phyloP scores from a whole-genome alignment of 2,329 filamentous ascomycete genomes.

The Pseudofabraea citricarpa region DNA sequence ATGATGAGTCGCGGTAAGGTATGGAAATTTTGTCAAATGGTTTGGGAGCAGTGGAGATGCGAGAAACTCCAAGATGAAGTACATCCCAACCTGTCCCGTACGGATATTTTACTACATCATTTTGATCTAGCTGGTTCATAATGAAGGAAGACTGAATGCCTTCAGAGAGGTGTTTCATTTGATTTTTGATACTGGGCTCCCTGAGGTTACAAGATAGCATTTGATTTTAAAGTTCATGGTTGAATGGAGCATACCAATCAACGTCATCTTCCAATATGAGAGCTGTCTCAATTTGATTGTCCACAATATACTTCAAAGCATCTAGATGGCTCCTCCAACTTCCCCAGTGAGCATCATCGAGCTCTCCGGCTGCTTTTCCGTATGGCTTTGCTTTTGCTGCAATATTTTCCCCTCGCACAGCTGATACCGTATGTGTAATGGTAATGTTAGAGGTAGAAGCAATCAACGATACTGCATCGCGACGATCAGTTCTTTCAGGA shows the following conservation, averaged over 20 bases:
- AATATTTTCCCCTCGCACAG: neutral
- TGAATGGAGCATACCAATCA: neutral
- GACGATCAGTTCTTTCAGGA: constrained; percentile 5
- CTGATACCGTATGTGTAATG: constrained; percentile 1
- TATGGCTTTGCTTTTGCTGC: constrained; percentile 3
- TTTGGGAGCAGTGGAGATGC: neutral
- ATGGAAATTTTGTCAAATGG: neutral
- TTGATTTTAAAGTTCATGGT: neutral
- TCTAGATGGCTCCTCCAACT: neutral
- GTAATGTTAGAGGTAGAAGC: constrained; percentile 1
- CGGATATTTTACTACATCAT: neutral
- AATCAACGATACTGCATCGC: constrained; percentile 7
- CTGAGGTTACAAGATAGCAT: neutral
- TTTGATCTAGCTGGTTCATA: neutral
- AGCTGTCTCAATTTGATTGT: neutral
- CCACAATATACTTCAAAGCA: neutral
- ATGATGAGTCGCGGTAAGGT: neutral
- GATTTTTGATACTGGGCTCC: neutral
- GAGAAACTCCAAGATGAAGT: neutral
- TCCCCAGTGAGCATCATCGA: neutral
- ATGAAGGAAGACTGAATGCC: neutral
- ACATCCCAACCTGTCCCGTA: neutral
- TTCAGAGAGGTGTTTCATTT: neutral
- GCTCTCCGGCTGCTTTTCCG: constrained; percentile 21
- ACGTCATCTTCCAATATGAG: neutral